Evolutionary conservation across 805 yeast species (phyloP).

Genomic region (Saturnispora sanitii): DNA sequence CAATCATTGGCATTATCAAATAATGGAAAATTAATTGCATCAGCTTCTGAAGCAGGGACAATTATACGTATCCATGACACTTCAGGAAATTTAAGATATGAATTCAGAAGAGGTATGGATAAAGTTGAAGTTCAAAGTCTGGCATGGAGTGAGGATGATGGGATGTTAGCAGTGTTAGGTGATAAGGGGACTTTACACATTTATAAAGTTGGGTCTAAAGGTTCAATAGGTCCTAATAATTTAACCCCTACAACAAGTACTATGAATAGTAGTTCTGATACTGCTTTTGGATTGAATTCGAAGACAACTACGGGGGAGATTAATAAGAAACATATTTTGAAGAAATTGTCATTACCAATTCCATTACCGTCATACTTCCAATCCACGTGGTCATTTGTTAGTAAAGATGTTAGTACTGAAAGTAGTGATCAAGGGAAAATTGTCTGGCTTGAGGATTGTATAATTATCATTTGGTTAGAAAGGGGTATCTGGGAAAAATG

Average conservation of each 20-base stretch:
- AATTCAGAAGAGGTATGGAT: conserved; percentile 86
- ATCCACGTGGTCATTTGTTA: conserved; percentile 82
- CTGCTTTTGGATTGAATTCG: neutral
- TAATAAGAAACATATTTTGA: conserved; percentile 50
- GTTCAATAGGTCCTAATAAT: too few species aligned
- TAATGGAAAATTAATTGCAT: conserved; percentile 61
- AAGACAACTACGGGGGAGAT: conserved; percentile 6
- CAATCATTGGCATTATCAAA: conserved; percentile 54
- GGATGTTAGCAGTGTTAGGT: conserved; percentile 72
- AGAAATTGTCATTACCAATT: conserved; percentile 29
- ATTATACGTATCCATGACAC: conserved; percentile 67
- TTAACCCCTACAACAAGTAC: too few species aligned
- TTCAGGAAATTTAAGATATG: conserved; percentile 62
- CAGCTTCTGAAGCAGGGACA: conserved; percentile 79
- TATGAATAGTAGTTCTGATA: too few species aligned
- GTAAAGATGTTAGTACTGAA: conserved; percentile 41
- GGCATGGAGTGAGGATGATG: conserved; percentile 71
- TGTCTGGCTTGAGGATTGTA: conserved; percentile 71
- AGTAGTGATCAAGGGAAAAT: conserved; percentile 35
- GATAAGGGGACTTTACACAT: conserved; percentile 88
- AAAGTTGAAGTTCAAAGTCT: conserved; percentile 73
- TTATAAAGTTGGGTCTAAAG: conserved; percentile 35
- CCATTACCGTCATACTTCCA: conserved; percentile 60
- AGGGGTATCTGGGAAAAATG: conserved; percentile 83
- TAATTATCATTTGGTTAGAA: conserved; percentile 66